Evolutionary conservation across 2,329 filamentous ascomycete species (phyloP).

Genomic region (Epichloe uncinata): DNA sequence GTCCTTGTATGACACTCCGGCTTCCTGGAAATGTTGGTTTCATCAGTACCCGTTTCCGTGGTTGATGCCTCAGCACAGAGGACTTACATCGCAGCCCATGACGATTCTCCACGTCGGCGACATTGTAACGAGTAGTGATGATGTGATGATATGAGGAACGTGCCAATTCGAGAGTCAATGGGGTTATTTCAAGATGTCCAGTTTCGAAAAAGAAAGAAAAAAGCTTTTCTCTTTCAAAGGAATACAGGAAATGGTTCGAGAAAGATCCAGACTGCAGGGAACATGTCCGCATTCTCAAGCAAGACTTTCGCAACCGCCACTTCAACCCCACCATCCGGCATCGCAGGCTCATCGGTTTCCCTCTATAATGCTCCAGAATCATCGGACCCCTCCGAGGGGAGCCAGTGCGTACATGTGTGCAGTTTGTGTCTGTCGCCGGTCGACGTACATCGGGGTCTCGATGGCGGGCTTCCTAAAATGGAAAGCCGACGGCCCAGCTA

Average conservation of each 20-base stretch:
- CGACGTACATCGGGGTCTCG: background rate
- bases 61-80: background rate
- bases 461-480: constrained; percentile 10
- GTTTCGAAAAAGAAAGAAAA: too few species aligned
- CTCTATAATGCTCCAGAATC: background rate
- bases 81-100: constrained; percentile 40
- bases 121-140: constrained; percentile 19
- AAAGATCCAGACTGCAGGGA: background rate
- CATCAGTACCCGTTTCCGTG: background rate
- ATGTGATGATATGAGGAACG: background rate
- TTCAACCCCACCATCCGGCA: background rate
- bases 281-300: too few species aligned
- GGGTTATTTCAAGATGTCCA: too few species aligned
- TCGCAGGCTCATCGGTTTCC: background rate
- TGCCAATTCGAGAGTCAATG: too few species aligned
- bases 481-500: constrained; percentile 8
- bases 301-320: background rate
- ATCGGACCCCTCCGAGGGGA: too few species aligned
- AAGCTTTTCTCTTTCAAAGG: too few species aligned
- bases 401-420: background rate
- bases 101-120: constrained; percentile 38
- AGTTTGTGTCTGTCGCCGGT: background rate
- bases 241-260: too few species aligned
- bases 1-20: constrained; percentile 67
- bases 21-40: constrained; percentile 33